Conservation (phyloP, 2,329 filamentous ascomycete species). For the Monilinia polystroma region DNA sequence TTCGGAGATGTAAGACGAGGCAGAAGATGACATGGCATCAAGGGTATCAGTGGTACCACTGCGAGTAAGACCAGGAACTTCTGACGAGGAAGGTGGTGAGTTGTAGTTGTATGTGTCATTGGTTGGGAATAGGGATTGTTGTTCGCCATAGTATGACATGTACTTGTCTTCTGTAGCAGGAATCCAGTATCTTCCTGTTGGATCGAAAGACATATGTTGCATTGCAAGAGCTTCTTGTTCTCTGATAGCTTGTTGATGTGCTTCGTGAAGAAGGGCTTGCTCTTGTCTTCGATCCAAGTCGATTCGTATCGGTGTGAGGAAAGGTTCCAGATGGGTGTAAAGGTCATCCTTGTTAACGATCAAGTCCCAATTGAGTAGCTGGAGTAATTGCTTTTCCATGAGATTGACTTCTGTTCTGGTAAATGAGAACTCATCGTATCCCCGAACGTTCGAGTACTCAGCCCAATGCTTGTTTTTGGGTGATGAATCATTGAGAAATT, state of each 20-base stretch:
- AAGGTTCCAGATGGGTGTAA: constrained; percentile 80
- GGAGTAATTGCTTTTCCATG: constrained; percentile 98
- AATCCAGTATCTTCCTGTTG: constrained; percentile 35
- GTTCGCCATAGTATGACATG: constrained; percentile 27
- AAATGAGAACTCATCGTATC: constrained; percentile 74
- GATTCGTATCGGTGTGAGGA: constrained; percentile 79
- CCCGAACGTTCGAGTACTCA: constrained; percentile 76
- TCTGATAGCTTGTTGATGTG: constrained; percentile 28
- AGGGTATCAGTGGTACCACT: constrained; percentile 38
- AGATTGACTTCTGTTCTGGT: constrained; percentile 94
- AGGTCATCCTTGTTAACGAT: constrained; percentile 83
- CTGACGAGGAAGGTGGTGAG: constrained; percentile 42
- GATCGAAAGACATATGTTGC: constrained; percentile 27
- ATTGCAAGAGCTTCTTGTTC: constrained; percentile 31
- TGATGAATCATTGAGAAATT: constrained; percentile 97
- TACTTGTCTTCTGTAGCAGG: constrained; percentile 25
- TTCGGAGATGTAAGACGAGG: constrained; percentile 38
- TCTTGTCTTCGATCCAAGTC: constrained; percentile 45
- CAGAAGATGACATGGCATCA: constrained; percentile 38
- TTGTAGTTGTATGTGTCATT: constrained; percentile 27
- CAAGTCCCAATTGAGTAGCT: constrained; percentile 91
- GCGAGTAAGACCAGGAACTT: constrained; percentile 41
- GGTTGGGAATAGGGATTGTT: constrained; percentile 27
- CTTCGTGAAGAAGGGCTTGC: constrained; percentile 29
- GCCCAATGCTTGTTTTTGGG: constrained; percentile 99